Evolutionary conservation across 192 early-diverging fungal species (phyloP).

Genomic region (Backusella psychrophila): DNA sequence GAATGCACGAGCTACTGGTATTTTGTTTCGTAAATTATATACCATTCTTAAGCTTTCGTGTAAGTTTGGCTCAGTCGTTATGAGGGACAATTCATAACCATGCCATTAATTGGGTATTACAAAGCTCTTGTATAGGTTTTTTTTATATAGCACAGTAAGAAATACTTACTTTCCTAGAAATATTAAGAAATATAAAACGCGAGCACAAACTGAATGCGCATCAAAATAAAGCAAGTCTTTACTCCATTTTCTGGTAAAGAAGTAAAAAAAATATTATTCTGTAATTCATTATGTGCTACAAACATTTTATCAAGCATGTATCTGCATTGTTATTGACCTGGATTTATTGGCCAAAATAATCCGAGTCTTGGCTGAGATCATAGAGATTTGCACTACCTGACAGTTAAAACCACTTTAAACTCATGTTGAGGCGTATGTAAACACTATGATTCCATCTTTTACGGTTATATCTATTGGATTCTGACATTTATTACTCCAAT

Average conservation of each 20-base stretch:
- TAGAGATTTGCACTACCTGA: neutral
- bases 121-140: neutral
- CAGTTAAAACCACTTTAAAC: neutral
- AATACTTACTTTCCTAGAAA: too few relatives aligned
- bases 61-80: neutral
- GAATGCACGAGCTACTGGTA: neutral
- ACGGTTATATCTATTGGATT: neutral
- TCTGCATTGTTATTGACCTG: neutral
- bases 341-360: neutral
- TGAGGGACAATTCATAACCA: neutral
- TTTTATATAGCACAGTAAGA: neutral
- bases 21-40: neutral
- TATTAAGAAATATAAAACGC: too few relatives aligned
- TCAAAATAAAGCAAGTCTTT: too few relatives aligned
- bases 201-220: too few relatives aligned
- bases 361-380: neutral
- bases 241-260: too few relatives aligned
- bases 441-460: neutral
- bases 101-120: neutral
- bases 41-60: neutral
- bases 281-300: neutral
- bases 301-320: neutral
- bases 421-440: neutral
- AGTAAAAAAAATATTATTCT: too few relatives aligned
- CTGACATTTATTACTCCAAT: neutral